A percentile compares a stretch with the other conserved stretches of the same genome.
phyloP scores from a whole-genome alignment of 441 rosid species.

The Cnidoscolus chayamansa region DNA sequence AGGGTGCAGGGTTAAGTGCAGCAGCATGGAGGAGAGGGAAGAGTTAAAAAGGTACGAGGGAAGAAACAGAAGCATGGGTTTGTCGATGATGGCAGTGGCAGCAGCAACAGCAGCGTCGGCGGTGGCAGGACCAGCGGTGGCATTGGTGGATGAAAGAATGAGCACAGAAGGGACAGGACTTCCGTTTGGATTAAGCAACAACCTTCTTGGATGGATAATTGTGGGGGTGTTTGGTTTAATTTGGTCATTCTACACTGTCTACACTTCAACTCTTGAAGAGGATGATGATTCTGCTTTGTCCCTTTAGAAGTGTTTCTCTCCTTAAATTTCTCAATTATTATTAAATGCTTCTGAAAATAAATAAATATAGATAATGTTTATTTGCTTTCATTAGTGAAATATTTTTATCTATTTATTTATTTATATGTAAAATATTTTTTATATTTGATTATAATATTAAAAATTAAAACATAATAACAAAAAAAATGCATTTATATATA shows the following conservation, averaged over 20 bases:
- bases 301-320: not conserved
- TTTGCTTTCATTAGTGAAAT: too few species aligned
- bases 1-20: slow-evolving; percentile 11
- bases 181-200: slow-evolving; percentile 89
- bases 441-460: too few species aligned
- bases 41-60: not conserved
- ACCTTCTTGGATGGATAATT: slow-evolving; percentile 86
- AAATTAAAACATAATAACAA: too few species aligned
- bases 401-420: too few species aligned
- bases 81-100: slow-evolving; percentile 12
- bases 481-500: too few species aligned
- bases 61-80: not conserved
- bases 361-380: too few species aligned
- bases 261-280: slow-evolving; percentile 33
- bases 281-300: slow-evolving; percentile 19
- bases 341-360: too few species aligned
- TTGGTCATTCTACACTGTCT: slow-evolving; percentile 66
- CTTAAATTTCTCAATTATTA: too few species aligned
- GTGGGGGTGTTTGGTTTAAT: slow-evolving; percentile 78
- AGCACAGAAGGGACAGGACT: slow-evolving; percentile 83
- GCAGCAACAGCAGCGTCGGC: not conserved
- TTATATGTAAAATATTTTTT: too few species aligned
- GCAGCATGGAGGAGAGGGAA: slow-evolving; percentile 15
- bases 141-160: slow-evolving; percentile 81
- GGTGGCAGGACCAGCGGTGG: not conserved